Evolutionary conservation across 805 yeast species (phyloP).

Genomic region (Debaryomyces tyrocola): DNA sequence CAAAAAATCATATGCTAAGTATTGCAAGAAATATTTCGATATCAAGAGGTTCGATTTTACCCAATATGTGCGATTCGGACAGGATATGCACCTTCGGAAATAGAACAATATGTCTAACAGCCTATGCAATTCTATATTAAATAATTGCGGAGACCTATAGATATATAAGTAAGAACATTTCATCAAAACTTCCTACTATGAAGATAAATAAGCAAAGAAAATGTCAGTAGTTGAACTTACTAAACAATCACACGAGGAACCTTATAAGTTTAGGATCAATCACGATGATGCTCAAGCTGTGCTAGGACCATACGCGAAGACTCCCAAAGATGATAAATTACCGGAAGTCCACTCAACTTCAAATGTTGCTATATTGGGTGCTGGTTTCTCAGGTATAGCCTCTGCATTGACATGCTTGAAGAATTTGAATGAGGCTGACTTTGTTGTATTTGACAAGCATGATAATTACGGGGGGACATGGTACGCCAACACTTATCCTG

Average conservation of each 20-base stretch:
- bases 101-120: too few relatives aligned
- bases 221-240: constrained; percentile 29
- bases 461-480: constrained; percentile 43
- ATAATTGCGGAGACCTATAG: too few relatives aligned
- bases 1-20: too few relatives aligned
- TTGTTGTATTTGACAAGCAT: constrained; percentile 39
- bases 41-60: too few relatives aligned
- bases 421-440: constrained; percentile 27
- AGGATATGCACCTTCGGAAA: too few relatives aligned
- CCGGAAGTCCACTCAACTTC: constrained; percentile 24
- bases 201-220: not conserved
- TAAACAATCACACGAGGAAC: constrained; percentile 32
- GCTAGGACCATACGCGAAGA: constrained; percentile 21
- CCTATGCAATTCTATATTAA: too few relatives aligned
- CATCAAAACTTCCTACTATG: too few relatives aligned
- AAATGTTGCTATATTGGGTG: constrained; percentile 38
- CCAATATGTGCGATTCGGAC: too few relatives aligned
- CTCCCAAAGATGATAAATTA: constrained; percentile 13
- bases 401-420: constrained; percentile 27
- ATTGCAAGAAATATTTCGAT: too few relatives aligned
- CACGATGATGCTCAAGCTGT: constrained; percentile 25
- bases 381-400: constrained; percentile 42
- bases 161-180: too few relatives aligned
- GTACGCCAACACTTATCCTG: constrained; percentile 47
- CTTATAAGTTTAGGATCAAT: constrained; percentile 28